Percentiles rank a stretch among this genome's conserved stretches.
These are phyloP conservation scores for Paracamarosporium sp. DNA, from an alignment of 2,329 filamentous ascomycete genomes.

Conservation along the genomic window DNA sequence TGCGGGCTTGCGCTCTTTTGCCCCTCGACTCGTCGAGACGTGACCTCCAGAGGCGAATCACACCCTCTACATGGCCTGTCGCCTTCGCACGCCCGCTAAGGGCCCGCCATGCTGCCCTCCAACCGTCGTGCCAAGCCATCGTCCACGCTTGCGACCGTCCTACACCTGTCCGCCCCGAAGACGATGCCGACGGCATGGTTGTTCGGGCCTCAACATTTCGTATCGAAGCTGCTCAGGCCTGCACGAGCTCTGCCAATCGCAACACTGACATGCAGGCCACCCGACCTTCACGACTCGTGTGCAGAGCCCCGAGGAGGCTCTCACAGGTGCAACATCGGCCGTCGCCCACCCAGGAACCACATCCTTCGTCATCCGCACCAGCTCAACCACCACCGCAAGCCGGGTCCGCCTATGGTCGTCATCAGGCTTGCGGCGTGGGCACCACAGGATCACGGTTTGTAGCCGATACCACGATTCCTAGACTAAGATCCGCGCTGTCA, in stretches of 20 bases:
- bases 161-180: neutral
- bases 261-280: conserved; percentile 8
- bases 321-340: conserved; percentile 10
- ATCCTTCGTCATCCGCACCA: conserved; percentile 10
- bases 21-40: conserved; percentile 27
- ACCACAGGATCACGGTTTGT: conserved; percentile 15
- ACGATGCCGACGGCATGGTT: conserved; percentile 14
- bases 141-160: neutral
- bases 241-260: conserved; percentile 15
- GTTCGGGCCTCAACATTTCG: conserved; percentile 27
- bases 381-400: conserved; percentile 11
- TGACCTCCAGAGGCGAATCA: conserved; percentile 37
- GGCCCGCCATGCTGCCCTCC: conserved; percentile 19
- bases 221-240: conserved; percentile 25
- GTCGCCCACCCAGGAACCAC: conserved; percentile 10
- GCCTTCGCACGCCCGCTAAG: conserved; percentile 27
- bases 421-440: conserved; percentile 1
- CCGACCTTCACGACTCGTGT: conserved; percentile 13
- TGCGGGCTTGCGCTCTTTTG: conserved; percentile 33
- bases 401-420: conserved; percentile 4
- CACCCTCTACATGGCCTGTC: conserved; percentile 28
- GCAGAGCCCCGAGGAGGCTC: neutral
- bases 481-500: conserved; percentile 38
- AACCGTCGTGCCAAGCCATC: conserved; percentile 27
- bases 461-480: conserved; percentile 17